Conservation (phyloP, 2,329 filamentous ascomycete genomes). For the Aureobasidium sp. region DNA sequence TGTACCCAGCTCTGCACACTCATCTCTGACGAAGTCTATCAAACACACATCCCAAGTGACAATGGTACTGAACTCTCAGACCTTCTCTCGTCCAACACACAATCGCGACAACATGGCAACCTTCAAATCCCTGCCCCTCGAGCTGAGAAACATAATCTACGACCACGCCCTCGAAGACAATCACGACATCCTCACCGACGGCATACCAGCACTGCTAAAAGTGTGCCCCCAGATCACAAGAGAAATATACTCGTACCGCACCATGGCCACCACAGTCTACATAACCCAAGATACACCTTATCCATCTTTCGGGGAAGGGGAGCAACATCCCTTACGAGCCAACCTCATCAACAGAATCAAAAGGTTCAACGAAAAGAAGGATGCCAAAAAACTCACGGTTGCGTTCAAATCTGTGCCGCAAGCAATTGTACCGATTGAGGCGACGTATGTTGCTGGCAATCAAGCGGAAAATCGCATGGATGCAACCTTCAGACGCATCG, state of each 20-base stretch:
- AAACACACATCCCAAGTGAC: too few relatives aligned
- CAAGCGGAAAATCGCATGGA: too few relatives aligned
- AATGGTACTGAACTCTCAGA: too few relatives aligned
- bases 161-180: not conserved
- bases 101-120: not conserved
- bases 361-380: not conserved
- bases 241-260: not conserved
- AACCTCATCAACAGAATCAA: too few relatives aligned
- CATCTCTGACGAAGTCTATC: not conserved
- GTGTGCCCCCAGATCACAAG: not conserved
- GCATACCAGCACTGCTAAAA: not conserved
- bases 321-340: not conserved
- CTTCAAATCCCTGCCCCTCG: not conserved
- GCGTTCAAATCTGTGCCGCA: too few relatives aligned
- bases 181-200: not conserved
- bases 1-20: not conserved
- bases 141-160: not conserved
- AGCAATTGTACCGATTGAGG: too few relatives aligned
- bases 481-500: too few relatives aligned
- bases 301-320: too few relatives aligned
- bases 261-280: not conserved
- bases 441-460: too few relatives aligned
- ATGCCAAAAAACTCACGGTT: not conserved
- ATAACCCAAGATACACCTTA: not conserved
- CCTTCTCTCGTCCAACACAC: not conserved